Evolutionary conservation across 2,329 filamentous ascomycete genomes (phyloP).

Genomic region (Fusarium sp.): DNA sequence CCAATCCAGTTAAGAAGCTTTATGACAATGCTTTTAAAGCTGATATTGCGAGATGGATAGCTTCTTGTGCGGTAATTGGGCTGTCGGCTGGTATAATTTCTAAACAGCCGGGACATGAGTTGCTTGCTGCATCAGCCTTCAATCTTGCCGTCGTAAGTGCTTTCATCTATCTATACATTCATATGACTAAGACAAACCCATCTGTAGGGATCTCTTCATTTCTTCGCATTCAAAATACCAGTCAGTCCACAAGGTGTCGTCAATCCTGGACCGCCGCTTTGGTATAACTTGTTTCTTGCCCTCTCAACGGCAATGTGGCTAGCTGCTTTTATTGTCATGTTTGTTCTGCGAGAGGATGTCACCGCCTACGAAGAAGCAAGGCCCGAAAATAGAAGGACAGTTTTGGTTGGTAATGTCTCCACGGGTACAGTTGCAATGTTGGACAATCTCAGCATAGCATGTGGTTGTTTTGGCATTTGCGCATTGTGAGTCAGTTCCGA

Average conservation of each 20-base stretch:
- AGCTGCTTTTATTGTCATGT: slow-evolving; percentile 23
- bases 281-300: slow-evolving; percentile 27
- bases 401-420: slow-evolving; percentile 7
- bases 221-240: slow-evolving; percentile 16
- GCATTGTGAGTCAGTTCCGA: slow-evolving; percentile 18
- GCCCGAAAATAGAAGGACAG: slow-evolving; percentile 7
- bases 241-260: slow-evolving; percentile 10
- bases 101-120: slow-evolving; percentile 14
- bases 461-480: slow-evolving; percentile 34
- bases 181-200: neutral
- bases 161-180: too few relatives aligned
- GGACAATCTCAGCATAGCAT: slow-evolving; percentile 31
- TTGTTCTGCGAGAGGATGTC: slow-evolving; percentile 16
- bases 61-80: slow-evolving; percentile 25
- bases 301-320: slow-evolving; percentile 23
- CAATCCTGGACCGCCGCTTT: slow-evolving; percentile 18
- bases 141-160: slow-evolving; percentile 30
- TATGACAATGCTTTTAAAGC: slow-evolving; percentile 35
- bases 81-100: slow-evolving; percentile 38
- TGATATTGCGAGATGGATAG: slow-evolving; percentile 33
- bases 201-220: slow-evolving; percentile 20
- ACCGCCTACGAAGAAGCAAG: slow-evolving; percentile 11
- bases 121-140: slow-evolving; percentile 27
- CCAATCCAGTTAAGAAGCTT: slow-evolving; percentile 31
- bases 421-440: slow-evolving; percentile 22